A percentile compares a stretch with the other conserved stretches of the same genome.
These are phyloP conservation scores for Ophiosphaerella korrae DNA, from an alignment of 2,329 filamentous ascomycete genomes.

Conservation along the genomic window DNA sequence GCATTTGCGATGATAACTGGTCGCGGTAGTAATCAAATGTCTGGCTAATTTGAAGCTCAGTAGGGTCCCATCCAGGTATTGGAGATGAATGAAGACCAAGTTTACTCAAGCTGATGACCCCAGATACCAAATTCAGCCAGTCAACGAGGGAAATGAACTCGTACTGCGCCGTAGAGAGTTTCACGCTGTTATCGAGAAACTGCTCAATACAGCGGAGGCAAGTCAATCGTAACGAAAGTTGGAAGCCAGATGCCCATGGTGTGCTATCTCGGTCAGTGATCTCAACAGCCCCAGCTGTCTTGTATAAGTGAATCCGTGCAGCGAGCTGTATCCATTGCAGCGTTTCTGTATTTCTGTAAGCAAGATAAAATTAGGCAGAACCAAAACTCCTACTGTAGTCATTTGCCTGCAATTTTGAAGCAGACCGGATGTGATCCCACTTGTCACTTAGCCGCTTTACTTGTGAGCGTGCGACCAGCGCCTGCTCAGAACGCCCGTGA, in stretches of 20 bases:
- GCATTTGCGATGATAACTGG: conserved; percentile 39
- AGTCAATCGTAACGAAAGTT: conserved; percentile 41
- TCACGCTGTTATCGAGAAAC: conserved; percentile 39
- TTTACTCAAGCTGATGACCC: conserved; percentile 37
- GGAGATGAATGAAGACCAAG: conserved; percentile 35
- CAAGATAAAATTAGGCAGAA: not conserved
- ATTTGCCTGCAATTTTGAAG: conserved; percentile 34
- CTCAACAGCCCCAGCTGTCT: conserved; percentile 32
- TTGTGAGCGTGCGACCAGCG: conserved; percentile 37
- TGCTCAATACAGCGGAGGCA: conserved; percentile 40
- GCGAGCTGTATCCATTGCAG: conserved; percentile 41
- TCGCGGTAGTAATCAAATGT: conserved; percentile 43
- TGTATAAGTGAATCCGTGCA: conserved; percentile 36
- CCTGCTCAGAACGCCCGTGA: conserved; percentile 30
- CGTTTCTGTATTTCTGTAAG: conserved; percentile 30
- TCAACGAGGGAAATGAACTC: conserved; percentile 39
- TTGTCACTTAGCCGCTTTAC: conserved; percentile 40
- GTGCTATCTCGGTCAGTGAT: conserved; percentile 34
- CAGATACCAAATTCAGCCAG: conserved; percentile 40
- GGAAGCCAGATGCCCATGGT: conserved; percentile 41
- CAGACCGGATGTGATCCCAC: conserved; percentile 38
- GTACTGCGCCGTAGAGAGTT: conserved; percentile 33
- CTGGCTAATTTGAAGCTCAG: conserved; percentile 37
- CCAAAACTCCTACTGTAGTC: conserved; percentile 35
- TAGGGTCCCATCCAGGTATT: conserved; percentile 41